Conservation (phyloP, 73 alveolate genomes). For the Paramecium pentaurelia region DNA sequence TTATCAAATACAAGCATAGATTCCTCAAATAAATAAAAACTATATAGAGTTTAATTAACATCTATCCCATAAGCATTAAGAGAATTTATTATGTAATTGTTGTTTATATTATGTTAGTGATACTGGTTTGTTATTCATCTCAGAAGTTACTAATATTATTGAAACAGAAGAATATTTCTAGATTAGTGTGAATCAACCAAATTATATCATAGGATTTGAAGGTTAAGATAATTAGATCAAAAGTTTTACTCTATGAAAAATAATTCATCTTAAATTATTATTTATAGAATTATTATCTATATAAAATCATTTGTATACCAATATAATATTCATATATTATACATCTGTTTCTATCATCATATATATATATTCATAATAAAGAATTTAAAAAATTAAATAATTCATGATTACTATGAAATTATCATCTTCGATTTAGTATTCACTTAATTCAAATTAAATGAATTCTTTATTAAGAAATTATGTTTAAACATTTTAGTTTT, state of each 20-base stretch:
- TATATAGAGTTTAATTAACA: background rate
- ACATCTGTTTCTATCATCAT: background rate
- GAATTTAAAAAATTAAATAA: too few relatives aligned
- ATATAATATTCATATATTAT: background rate
- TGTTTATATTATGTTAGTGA: background rate
- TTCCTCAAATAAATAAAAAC: background rate
- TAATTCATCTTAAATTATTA: background rate
- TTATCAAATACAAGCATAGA: background rate
- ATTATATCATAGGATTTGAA: constrained; percentile 32
- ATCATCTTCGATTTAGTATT: too few relatives aligned
- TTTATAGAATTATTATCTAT: background rate
- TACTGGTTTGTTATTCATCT: constrained; percentile 8
- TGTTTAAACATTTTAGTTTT: too few relatives aligned
- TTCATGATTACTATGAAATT: too few relatives aligned
- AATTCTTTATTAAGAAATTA: too few relatives aligned
- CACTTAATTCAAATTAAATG: too few relatives aligned
- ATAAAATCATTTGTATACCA: too few relatives aligned
- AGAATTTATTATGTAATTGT: constrained; percentile 19
- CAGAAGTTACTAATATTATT: background rate
- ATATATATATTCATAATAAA: too few relatives aligned
- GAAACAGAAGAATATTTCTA: background rate
- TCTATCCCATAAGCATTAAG: background rate
- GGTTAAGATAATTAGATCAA: constrained; percentile 13
- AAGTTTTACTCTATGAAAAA: background rate
- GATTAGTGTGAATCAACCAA: background rate